phyloP scores from a whole-genome alignment of 176 grass and related monocot genomes.

The Hyparrhenia diplandra region DNA sequence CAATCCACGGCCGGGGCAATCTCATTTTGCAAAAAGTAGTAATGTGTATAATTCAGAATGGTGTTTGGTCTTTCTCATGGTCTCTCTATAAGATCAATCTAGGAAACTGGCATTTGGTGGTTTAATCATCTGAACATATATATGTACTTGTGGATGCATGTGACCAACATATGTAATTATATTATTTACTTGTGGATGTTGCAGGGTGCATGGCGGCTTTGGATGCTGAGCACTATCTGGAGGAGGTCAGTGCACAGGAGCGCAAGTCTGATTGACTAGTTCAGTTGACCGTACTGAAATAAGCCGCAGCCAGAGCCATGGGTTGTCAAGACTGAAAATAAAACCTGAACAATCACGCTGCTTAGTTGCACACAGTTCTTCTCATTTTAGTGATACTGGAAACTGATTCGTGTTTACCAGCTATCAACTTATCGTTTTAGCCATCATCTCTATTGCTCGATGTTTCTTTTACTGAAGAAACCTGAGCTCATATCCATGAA shows the following conservation, averaged over 20 bases:
- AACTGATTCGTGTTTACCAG: too few species aligned
- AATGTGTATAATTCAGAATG: neutral
- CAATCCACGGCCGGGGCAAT: too few species aligned
- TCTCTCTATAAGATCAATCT: neutral
- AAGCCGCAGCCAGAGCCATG: slow-evolving; percentile 3
- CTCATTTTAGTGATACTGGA: too few species aligned
- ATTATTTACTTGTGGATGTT: neutral
- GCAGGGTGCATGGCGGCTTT: slow-evolving; percentile 90
- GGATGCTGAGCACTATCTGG: slow-evolving; percentile 88
- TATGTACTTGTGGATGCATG: neutral
- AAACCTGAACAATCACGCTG: neutral
- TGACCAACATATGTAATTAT: neutral
- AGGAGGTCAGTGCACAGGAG: slow-evolving; percentile 61
- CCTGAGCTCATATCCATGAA: too few species aligned
- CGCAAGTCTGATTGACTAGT: slow-evolving; percentile 61
- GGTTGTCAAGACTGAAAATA: neutral
- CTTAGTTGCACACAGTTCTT: neutral
- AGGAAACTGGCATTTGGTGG: neutral
- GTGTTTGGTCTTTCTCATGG: neutral
- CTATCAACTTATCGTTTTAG: too few species aligned
- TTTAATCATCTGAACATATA: neutral
- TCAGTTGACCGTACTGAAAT: neutral
- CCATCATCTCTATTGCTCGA: too few species aligned
- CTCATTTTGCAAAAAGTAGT: neutral
- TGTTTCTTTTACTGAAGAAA: too few species aligned